These are phyloP conservation scores for Candida frijolesensis DNA, from an alignment of 1,139 yeast species.

Conservation along the genomic window DNA sequence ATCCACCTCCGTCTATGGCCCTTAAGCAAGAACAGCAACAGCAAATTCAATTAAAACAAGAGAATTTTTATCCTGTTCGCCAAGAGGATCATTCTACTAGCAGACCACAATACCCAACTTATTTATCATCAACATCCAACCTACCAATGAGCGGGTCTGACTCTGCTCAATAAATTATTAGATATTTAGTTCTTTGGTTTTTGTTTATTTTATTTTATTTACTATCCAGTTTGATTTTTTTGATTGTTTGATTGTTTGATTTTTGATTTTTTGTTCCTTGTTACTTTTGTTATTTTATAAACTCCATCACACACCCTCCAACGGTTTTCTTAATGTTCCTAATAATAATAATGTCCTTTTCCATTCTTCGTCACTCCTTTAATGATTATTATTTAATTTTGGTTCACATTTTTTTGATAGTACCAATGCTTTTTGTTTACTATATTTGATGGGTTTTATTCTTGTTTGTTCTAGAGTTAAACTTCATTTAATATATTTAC, in stretches of 20 bases:
- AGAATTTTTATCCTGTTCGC: slow-evolving; percentile 2
- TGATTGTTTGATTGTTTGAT: not conserved
- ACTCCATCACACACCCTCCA: slow-evolving; percentile 1
- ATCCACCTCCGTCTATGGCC: not conserved
- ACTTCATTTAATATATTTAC: slow-evolving; percentile 9
- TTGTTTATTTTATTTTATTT: not conserved
- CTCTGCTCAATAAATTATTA: slow-evolving; percentile 3
- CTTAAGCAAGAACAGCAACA: too few relatives aligned
- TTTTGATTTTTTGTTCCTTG: not conserved
- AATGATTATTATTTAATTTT: slow-evolving; percentile 8
- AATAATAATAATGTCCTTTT: slow-evolving; percentile 6
- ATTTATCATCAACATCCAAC: slow-evolving; percentile 8
- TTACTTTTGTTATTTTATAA: not conserved
- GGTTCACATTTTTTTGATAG: slow-evolving; percentile 6
- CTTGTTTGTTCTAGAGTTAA: slow-evolving; percentile 6
- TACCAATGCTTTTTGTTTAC: slow-evolving; percentile 1
- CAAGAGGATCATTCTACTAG: slow-evolving; percentile 3
- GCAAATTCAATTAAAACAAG: not conserved
- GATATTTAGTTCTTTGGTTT: not conserved
- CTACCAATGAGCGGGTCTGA: slow-evolving; percentile 4
- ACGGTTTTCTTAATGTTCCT: slow-evolving; percentile 5
- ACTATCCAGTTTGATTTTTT: not conserved
- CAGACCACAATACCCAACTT: slow-evolving; percentile 6
- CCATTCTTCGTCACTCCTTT: slow-evolving; percentile 8
- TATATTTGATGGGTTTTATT: slow-evolving; percentile 8